Evolutionary conservation across 495 filamentous ascomycete species (phyloP).

Genomic region (Talaromyces ruber): DNA sequence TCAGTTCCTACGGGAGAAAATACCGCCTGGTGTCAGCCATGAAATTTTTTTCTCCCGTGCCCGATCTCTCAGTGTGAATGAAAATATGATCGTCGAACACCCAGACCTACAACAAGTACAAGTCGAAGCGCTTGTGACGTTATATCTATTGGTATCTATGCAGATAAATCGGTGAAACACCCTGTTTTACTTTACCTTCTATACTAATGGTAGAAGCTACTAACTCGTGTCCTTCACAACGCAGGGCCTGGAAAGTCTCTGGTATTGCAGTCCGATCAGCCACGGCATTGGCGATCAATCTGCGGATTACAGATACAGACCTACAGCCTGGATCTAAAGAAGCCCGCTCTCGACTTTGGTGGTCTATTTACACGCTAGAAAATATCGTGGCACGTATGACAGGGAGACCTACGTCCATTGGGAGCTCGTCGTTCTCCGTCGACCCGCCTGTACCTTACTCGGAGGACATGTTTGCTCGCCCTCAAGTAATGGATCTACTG

Average conservation of each 20-base stretch:
- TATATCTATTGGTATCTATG: conserved; percentile 51
- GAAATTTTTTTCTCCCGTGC: conserved; percentile 7
- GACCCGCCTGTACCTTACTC: conserved; percentile 45
- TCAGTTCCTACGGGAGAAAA: conserved; percentile 24
- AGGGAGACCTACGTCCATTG: conserved; percentile 49
- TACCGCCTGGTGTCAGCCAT: conserved; percentile 11
- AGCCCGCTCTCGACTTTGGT: conserved; percentile 53
- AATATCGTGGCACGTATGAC: conserved; percentile 49
- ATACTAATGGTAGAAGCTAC: background rate
- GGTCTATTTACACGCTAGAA: conserved; percentile 52
- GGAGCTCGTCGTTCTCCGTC: conserved; percentile 42
- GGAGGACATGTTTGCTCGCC: conserved; percentile 33
- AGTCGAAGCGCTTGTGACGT: conserved; percentile 34
- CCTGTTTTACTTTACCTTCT: background rate
- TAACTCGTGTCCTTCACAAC: background rate
- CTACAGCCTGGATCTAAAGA: conserved; percentile 46
- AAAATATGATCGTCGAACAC: conserved; percentile 1
- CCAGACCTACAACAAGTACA: conserved; percentile 9
- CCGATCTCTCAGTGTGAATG: conserved; percentile 2
- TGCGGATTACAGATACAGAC: conserved; percentile 43
- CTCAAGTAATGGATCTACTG: conserved; percentile 14
- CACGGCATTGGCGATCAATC: conserved; percentile 50
- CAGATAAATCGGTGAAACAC: conserved; percentile 50
- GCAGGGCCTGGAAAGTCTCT: conserved; percentile 50
- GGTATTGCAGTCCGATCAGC: conserved; percentile 52